Evolutionary conservation across 1,139 yeast genomes (phyloP).

Genomic region (Geotrichum carabidarum): DNA sequence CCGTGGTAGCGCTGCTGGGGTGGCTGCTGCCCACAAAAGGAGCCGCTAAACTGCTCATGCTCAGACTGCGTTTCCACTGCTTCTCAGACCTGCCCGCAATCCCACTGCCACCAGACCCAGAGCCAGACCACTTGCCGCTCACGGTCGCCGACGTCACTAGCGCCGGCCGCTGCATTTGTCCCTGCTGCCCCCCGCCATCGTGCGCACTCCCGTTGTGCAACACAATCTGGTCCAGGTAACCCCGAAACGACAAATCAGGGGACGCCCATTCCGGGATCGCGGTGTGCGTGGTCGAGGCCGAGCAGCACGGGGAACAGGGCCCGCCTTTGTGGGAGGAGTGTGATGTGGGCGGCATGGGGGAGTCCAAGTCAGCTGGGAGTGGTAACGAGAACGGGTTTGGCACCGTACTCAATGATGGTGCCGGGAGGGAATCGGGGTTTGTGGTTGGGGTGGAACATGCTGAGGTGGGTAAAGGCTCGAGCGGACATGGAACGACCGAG

Average conservation of each 20-base stretch:
- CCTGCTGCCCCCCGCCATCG: background rate
- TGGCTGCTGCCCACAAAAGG: background rate
- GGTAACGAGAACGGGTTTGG: background rate
- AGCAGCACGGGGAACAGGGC: slow-evolving; percentile 3
- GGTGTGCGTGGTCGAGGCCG: slow-evolving; percentile 3
- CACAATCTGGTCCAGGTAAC: slow-evolving; percentile 22
- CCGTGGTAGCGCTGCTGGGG: too few species aligned
- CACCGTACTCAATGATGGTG: too few species aligned
- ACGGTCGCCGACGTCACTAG: too few species aligned
- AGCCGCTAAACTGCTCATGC: background rate
- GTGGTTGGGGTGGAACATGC: too few species aligned
- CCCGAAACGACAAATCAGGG: slow-evolving; percentile 22
- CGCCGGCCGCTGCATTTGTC: background rate
- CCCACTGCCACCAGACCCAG: background rate
- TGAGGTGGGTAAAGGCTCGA: background rate
- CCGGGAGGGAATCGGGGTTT: too few species aligned
- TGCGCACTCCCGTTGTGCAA: background rate
- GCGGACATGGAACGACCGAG: background rate
- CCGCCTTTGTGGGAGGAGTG: background rate
- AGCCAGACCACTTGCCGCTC: too few species aligned
- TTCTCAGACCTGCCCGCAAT: background rate
- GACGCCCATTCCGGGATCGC: slow-evolving; percentile 12
- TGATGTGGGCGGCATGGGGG: background rate
- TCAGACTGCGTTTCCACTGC: background rate
- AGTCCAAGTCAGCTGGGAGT: background rate